Base-by-base conservation (phyloP, 1,139 yeast species). In the Blastobotrys aristatus region DNA sequence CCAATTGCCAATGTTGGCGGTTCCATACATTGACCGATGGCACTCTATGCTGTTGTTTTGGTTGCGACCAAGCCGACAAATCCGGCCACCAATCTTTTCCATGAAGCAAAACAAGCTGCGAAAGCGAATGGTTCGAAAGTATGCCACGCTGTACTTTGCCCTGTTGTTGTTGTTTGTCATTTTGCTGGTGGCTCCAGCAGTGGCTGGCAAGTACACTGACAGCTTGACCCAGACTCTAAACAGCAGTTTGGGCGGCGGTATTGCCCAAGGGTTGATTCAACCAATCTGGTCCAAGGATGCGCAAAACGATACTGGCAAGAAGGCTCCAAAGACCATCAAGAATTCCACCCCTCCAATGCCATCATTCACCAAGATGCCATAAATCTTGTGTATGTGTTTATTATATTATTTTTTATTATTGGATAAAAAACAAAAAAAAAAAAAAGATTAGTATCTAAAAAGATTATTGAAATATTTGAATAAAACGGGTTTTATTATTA, bases 11-110 rank as follows among this genome's bases (percentile, higher is more conserved):
- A 65, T 89, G 49, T 76, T 94, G 58, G 76, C 79, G 57, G 72
- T 92, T 61, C 99, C 99, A 63, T 77, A 80, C 70, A 75, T 90
- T 68, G 98, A 92, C 74, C 86, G 90, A 75, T 89, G 96, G 95
- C 99, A 92, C 73, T 90, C 98, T 42, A 85, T 90, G 72, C 83
- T 92, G 92, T 79, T 92, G 72, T 92, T 92, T 82, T 92, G 99
- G 99, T 83, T 92, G 72, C 87, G 89, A 70, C 98, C 98, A 54
- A 84, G 95, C 53, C 84, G 95, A 73, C 96, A 92, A 75, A 92
- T 92, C 65, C 87, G 99, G 72, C 98, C 97, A 57, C 99, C 98
- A 61, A 92, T 94, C 66, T 94, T 88, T 73, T 89, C 97, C 16
- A 77, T 92, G 74, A 92, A 94, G 73, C 98, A 94, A 74, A 94